A percentile compares a stretch with the other conserved stretches of the same genome.
Conservation (phyloP, 768 basidiomycete genomes). For the Tulasnella sp. region DNA sequence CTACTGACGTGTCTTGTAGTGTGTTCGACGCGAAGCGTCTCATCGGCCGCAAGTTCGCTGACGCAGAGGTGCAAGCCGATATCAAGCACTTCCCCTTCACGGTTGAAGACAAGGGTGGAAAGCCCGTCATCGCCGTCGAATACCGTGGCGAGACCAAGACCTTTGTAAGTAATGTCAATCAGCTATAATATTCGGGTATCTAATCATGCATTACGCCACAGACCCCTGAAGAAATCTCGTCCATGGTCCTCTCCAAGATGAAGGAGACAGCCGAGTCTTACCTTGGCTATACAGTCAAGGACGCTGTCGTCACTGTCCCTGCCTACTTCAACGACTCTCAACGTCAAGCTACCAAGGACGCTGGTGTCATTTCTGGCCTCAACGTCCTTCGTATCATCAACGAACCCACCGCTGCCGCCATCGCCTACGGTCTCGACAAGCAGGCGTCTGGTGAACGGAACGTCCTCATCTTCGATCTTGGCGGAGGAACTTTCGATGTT, state of each 20-base stretch:
- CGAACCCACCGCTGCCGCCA: constrained; percentile 54
- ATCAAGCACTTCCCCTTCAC: constrained; percentile 42
- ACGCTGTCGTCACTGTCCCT: constrained; percentile 39
- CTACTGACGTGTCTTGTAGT: constrained; percentile 23
- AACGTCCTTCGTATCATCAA: constrained; percentile 41
- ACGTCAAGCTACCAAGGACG: constrained; percentile 40
- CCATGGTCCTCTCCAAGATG: constrained; percentile 41
- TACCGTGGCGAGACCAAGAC: constrained; percentile 45
- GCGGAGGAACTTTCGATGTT: constrained; percentile 41
- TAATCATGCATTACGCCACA: neutral
- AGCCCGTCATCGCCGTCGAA: constrained; percentile 41
- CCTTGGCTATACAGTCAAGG: constrained; percentile 35
- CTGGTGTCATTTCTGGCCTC: constrained; percentile 37
- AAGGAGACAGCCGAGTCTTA: constrained; percentile 41
- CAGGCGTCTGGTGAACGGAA: constrained; percentile 39
- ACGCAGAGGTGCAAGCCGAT: constrained; percentile 37
- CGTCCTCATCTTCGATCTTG: constrained; percentile 41
- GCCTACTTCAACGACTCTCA: constrained; percentile 45
- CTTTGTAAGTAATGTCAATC: constrained; percentile 31
- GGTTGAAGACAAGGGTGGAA: constrained; percentile 34
- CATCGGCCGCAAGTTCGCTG: constrained; percentile 34
- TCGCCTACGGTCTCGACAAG: constrained; percentile 58
- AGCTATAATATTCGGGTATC: neutral
- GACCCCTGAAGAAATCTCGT: constrained; percentile 38
- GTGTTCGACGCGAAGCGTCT: constrained; percentile 35